Evolutionary conservation across 2,329 filamentous ascomycete species (phyloP), one percentile per base, ranked within the genome.

Genomic region (Ceratocystis ficicola): DNA sequence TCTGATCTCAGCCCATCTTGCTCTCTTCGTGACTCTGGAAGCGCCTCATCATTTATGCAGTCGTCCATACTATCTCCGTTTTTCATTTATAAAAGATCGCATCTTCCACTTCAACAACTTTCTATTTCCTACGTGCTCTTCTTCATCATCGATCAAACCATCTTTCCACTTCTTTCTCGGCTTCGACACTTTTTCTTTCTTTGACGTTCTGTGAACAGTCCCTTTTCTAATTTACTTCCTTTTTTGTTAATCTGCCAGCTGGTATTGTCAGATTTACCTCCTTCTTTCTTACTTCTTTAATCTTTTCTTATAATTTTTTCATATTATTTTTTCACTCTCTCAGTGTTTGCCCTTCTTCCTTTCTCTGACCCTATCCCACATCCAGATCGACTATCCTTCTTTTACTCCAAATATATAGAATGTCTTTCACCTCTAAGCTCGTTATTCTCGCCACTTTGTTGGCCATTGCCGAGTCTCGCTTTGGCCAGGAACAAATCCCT

Each of bases 401-500:
- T 67, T 55, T 20, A 50, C n/a, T 28, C 32, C 62, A 36, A 32
- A 59, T 62, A 15, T 57, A 17, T 71, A 77, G 69, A 67, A 81
- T 81, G 78, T 76, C 77, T 68, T 5, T 15, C 22, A 55, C 66
- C 69, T 71, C 74, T 71, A 78, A 78, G 71, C 64, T 73, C 55
- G 64, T 76, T 68, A 65, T 79, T 69, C 70, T 79, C 68, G 71
- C 77, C 57, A 72, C 73, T 71, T 71, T 81, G 50, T 67, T 78
- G 71, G 77, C 78, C 50, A 70, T 77, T 61, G 76, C 75, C 69
- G 75, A 81, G 68, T 81, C 81, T 68, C 79, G 85, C 70, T 87
- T 88, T 73, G 81, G 81, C 59, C 83, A 86, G 74, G 85, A 88
- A 73, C 81, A 86, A 70, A 70, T 77, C 55, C 80, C 84, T 62